phyloP scores from a whole-genome alignment of 768 basidiomycete species.

The Rhizopogon vinicolor region DNA sequence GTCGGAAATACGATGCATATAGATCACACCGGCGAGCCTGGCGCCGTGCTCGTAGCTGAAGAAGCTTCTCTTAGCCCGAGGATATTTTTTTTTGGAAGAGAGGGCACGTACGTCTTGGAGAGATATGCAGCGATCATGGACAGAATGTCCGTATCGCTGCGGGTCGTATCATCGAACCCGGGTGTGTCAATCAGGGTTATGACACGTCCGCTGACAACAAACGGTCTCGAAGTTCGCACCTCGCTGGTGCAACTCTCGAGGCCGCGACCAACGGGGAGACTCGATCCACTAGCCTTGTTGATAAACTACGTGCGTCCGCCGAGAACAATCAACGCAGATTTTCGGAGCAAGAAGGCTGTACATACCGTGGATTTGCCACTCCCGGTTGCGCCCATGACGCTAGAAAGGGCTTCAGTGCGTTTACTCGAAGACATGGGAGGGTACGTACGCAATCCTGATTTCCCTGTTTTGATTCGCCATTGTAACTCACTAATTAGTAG shows the following conservation, averaged over 20 bases:
- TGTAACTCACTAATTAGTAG: background rate
- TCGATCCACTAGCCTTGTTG: conserved; percentile 40
- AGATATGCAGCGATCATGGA: conserved; percentile 34
- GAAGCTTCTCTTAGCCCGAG: background rate
- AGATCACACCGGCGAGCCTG: conserved; percentile 48
- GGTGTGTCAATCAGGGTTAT: conserved; percentile 50
- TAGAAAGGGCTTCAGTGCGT: conserved; percentile 1
- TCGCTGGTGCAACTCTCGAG: conserved; percentile 41
- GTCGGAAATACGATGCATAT: conserved; percentile 52
- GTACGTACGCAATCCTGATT: conserved; percentile 28
- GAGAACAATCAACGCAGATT: background rate
- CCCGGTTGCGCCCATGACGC: conserved; percentile 31
- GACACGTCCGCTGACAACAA: conserved; percentile 33
- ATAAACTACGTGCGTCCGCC: conserved; percentile 34
- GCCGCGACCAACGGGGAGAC: conserved; percentile 33
- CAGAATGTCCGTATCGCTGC: conserved; percentile 39
- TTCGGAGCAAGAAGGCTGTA: no score
- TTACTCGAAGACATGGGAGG: background rate
- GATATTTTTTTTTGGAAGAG: no score
- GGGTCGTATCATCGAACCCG: conserved; percentile 47
- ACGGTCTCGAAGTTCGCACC: conserved; percentile 34
- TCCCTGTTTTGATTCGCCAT: conserved; percentile 26
- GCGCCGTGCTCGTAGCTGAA: conserved; percentile 29
- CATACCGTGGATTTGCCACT: conserved; percentile 33
- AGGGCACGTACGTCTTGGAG: conserved; percentile 4